These are phyloP conservation scores for Eimeria maxima DNA, from an alignment of 169 alveolate species.

Conservation along the genomic window DNA sequence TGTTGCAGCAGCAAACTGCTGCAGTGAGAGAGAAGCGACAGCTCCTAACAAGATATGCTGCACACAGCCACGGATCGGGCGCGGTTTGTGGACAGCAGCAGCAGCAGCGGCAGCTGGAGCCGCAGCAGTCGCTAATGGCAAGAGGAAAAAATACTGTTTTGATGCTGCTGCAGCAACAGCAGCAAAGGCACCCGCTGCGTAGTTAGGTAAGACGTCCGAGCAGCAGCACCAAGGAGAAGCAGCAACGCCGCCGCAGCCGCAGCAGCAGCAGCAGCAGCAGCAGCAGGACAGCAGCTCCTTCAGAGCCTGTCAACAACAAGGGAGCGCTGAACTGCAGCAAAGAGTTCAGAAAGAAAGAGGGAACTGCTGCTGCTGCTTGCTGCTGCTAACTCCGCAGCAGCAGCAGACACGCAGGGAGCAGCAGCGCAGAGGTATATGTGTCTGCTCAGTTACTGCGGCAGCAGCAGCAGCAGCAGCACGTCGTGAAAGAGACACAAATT, in stretches of 20 bases:
- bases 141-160: not conserved
- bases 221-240: conserved; percentile 60
- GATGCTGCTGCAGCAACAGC: conserved; percentile 56
- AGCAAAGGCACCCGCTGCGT: conserved; percentile 10
- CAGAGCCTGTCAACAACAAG: not conserved
- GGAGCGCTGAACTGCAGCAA: not conserved
- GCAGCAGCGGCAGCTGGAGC: conserved; percentile 14
- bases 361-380: conserved; percentile 55
- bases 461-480: conserved; percentile 52
- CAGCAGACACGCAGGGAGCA: conserved; percentile 72
- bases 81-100: not conserved
- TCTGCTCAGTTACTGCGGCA: conserved; percentile 55
- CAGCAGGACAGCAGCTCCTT: not conserved
- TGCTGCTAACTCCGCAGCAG: conserved; percentile 65
- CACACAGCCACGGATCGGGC: not conserved
- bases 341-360: conserved; percentile 1
- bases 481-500: conserved; percentile 40
- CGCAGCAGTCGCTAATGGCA: not conserved
- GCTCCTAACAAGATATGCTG: not conserved
- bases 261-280: conserved; percentile 18
- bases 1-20: conserved; percentile 18
- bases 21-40: not conserved
- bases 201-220: conserved; percentile 18
- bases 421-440: conserved; percentile 1
- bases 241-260: conserved; percentile 36